phyloP scores from a whole-genome alignment of 2,329 filamentous ascomycete genomes.

The Fusarium sp. region DNA sequence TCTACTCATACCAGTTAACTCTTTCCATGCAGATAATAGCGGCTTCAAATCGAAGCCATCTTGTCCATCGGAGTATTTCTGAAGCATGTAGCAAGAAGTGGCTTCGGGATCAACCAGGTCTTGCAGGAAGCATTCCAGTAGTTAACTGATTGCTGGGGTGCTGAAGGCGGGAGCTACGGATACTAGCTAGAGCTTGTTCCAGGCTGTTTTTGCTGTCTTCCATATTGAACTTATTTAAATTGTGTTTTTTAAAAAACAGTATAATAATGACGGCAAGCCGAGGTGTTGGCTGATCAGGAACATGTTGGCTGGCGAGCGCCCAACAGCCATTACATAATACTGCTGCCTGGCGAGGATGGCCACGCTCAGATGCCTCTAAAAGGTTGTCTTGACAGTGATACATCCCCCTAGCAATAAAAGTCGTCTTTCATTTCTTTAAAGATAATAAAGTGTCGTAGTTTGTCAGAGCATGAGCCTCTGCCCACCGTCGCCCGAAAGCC shows the following conservation, averaged over 20 bases:
- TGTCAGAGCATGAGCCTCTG: too few relatives aligned
- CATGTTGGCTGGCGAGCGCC: too few relatives aligned
- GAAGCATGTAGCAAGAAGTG: not conserved
- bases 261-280: accelerated
- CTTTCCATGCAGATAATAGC: not conserved
- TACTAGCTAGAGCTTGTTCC: accelerated
- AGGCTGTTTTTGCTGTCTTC: too few relatives aligned
- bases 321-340: not conserved
- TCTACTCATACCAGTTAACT: not conserved
- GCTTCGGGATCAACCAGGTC: not conserved
- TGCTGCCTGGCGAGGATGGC: not conserved
- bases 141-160: not conserved
- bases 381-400: too few relatives aligned
- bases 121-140: not conserved
- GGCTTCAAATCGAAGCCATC: too few relatives aligned
- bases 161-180: accelerated
- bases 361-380: not conserved
- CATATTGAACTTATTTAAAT: accelerated
- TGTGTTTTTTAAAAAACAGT: accelerated
- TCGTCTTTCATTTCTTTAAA: too few relatives aligned
- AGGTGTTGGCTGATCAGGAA: not conserved
- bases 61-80: too few relatives aligned
- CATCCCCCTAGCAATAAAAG: too few relatives aligned
- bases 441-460: too few relatives aligned
- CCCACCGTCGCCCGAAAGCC: not conserved